Evolutionary conservation across 1,139 yeast species (phyloP).

Genomic region (Entelexis sorbosivorans): DNA sequence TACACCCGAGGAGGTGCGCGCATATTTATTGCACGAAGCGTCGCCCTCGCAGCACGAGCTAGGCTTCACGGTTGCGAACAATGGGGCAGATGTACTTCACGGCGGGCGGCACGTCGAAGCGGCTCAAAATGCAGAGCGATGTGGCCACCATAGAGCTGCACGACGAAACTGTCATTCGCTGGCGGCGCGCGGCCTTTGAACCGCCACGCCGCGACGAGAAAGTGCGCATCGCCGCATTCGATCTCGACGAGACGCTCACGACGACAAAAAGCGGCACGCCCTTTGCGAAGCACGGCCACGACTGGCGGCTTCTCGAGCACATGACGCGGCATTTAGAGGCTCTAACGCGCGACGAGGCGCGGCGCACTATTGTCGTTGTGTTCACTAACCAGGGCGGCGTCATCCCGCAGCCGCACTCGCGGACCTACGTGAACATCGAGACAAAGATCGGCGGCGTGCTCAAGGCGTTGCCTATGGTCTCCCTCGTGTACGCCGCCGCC

Average conservation of each 20-base stretch:
- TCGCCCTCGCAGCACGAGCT: too few relatives aligned
- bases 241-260: constrained; percentile 64
- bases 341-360: constrained; percentile 17
- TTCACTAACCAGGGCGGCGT: constrained; percentile 84
- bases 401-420: constrained; percentile 36
- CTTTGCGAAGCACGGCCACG: constrained; percentile 46
- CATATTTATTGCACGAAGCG: neutral
- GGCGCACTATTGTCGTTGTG: constrained; percentile 42
- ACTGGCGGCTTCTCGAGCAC: constrained; percentile 54
- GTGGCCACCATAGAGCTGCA: neutral
- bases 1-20: neutral
- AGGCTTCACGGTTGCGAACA: neutral
- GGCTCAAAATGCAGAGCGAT: neutral
- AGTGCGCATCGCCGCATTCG: constrained; percentile 50
- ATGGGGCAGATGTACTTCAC: constrained; percentile 4
- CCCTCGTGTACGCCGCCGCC: constrained; percentile 50
- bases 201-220: neutral
- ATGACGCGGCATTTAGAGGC: constrained; percentile 26
- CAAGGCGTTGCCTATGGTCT: constrained; percentile 27
- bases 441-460: constrained; percentile 38
- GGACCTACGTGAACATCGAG: constrained; percentile 43
- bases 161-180: constrained; percentile 2
- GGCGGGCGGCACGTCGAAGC: neutral
- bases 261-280: constrained; percentile 46
- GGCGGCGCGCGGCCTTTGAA: neutral